Evolutionary conservation across 2,329 filamentous ascomycete genomes (phyloP).

Genomic region (Pseudofabraea citricarpa): DNA sequence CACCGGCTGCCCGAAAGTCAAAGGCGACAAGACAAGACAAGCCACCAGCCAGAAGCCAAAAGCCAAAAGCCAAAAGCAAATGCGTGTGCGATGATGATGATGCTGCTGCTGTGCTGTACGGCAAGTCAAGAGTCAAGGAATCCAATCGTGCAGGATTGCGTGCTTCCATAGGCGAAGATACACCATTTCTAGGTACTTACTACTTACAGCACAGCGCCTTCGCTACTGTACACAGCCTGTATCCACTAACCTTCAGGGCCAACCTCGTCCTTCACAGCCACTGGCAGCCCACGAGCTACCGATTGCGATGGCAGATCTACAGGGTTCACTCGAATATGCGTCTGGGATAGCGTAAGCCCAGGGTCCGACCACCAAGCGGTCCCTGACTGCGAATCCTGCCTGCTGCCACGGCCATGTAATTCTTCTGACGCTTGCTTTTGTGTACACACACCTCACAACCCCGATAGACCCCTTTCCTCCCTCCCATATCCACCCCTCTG

Average conservation of each 20-base stretch:
- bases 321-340: conserved; percentile 8
- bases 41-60: no score
- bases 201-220: no score
- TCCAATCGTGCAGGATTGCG: not conserved
- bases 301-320: conserved; percentile 8
- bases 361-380: not conserved
- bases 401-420: conserved; percentile 1
- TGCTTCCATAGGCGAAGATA: not conserved
- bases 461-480: conserved; percentile 7
- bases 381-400: not conserved
- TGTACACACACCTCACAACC: conserved; percentile 2
- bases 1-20: not conserved
- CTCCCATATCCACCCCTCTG: conserved; percentile 13
- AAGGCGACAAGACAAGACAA: not conserved
- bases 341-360: conserved; percentile 7
- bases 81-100: no score
- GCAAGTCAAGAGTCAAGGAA: not conserved
- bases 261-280: conserved; percentile 8
- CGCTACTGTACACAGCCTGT: no score
- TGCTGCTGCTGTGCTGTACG: no score
- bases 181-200: conserved; percentile 1
- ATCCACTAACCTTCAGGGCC: no score
- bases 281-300: not conserved
- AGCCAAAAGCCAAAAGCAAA: no score
- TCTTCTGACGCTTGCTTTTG: conserved; percentile 1